Evolutionary conservation across 129 eudicot genomes (phyloP).

Genomic region (Solidago caesia): DNA sequence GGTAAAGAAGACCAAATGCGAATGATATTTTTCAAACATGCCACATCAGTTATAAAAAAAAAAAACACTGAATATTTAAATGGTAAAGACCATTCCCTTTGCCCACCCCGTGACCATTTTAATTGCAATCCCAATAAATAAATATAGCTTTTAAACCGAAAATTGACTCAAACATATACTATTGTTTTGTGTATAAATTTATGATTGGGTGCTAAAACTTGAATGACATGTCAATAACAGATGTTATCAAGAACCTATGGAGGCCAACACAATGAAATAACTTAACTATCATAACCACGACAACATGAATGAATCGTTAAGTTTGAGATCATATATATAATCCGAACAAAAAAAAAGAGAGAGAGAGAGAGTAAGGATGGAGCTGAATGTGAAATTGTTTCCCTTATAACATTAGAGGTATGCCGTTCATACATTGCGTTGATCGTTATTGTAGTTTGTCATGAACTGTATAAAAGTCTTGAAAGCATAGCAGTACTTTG

Average conservation of each 20-base stretch:
- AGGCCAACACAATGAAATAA: background rate
- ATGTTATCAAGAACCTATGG: background rate
- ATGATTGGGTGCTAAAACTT: background rate
- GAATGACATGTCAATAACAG: background rate
- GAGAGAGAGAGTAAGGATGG: no score
- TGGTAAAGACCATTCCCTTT: no score
- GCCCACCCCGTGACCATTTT: no score
- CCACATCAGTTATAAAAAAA: no score
- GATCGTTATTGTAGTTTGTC: background rate
- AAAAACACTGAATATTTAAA: no score
- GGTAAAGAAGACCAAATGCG: no score
- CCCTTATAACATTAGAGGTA: background rate
- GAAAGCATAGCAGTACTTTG: background rate
- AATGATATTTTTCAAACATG: no score
- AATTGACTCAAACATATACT: no score
- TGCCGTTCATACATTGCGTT: background rate
- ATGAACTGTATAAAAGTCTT: background rate
- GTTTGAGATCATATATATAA: background rate
- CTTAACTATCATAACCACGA: background rate
- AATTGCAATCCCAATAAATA: no score
- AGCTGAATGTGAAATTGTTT: background rate
- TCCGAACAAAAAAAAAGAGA: no score
- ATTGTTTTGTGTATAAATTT: no score
- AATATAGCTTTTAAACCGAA: no score
- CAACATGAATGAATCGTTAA: background rate